Evolutionary conservation across 768 basidiomycete genomes (phyloP).

Genomic region (Kwoniella dejecticola): DNA sequence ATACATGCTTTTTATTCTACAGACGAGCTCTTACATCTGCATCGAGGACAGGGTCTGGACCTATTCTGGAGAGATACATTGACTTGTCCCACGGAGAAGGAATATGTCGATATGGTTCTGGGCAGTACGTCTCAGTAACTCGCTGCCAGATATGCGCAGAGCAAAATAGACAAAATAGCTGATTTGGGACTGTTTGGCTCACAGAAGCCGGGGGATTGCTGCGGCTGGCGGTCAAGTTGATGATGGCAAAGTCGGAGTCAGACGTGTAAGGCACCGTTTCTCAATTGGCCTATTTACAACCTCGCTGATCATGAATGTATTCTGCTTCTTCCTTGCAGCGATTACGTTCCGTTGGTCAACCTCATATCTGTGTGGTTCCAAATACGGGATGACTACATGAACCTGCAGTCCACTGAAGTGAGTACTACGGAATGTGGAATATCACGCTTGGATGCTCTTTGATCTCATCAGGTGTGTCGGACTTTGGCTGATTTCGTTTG

Average conservation of each 20-base stretch:
- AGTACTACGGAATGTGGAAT: too few relatives aligned
- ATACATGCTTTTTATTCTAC: too few relatives aligned
- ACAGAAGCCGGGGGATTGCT: slow-evolving; percentile 93
- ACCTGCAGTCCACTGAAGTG: slow-evolving; percentile 82
- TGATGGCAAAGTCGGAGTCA: slow-evolving; percentile 72
- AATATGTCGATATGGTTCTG: slow-evolving; percentile 94
- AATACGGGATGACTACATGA: slow-evolving; percentile 97
- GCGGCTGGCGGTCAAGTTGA: slow-evolving; percentile 86
- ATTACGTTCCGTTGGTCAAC: slow-evolving; percentile 90
- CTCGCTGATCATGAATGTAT: too few relatives aligned
- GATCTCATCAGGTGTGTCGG: too few relatives aligned
- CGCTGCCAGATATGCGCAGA: neutral
- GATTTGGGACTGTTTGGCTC: neutral
- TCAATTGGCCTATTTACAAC: too few relatives aligned
- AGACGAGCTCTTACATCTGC: slow-evolving; percentile 79
- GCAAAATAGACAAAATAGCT: too few relatives aligned
- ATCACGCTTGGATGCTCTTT: too few relatives aligned
- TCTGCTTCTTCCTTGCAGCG: slow-evolving; percentile 64
- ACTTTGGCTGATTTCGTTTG: too few relatives aligned
- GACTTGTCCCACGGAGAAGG: slow-evolving; percentile 87
- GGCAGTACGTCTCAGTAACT: slow-evolving; percentile 66
- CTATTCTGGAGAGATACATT: slow-evolving; percentile 91
- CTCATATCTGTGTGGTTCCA: slow-evolving; percentile 94
- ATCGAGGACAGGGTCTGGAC: slow-evolving; percentile 93
- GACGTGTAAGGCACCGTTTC: slow-evolving; percentile 57